These are phyloP conservation scores for Aspergillus fumigatus DNA, from an alignment of 2,329 filamentous ascomycete species.

Conservation along the genomic window DNA sequence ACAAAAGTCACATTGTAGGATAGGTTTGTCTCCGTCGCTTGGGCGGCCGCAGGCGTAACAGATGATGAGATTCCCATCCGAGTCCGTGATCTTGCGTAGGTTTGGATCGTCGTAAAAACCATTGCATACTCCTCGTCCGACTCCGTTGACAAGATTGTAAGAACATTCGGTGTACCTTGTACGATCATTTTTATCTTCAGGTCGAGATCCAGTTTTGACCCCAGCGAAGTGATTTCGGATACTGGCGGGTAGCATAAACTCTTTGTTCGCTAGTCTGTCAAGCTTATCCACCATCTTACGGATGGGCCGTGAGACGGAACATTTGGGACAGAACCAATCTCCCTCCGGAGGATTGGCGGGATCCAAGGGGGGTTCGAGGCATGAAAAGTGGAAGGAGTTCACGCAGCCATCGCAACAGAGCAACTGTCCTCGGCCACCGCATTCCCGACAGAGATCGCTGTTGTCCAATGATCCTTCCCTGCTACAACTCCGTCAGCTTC, in stretches of 20 bases:
- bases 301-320: constrained; percentile 53
- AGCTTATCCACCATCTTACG: constrained; percentile 60
- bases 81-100: constrained; percentile 57
- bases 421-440: constrained; percentile 75
- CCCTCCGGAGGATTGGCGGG: constrained; percentile 62
- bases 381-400: constrained; percentile 84
- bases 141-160: constrained; percentile 14
- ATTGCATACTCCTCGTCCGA: constrained; percentile 13
- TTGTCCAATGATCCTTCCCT: constrained; percentile 54
- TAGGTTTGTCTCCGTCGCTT: constrained; percentile 60
- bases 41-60: constrained; percentile 72
- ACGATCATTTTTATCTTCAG: constrained; percentile 61
- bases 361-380: constrained; percentile 74
- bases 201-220: constrained; percentile 66
- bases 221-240: constrained; percentile 75
- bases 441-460: constrained; percentile 85
- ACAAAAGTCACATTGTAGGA: constrained; percentile 84
- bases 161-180: not conserved
- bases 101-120: constrained; percentile 27
- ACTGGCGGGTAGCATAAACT: constrained; percentile 66
- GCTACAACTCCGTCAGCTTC: constrained; percentile 12
- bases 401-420: constrained; percentile 92
- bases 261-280: constrained; percentile 64
- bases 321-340: constrained; percentile 74
- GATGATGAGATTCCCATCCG: constrained; percentile 68